Evolutionary conservation across 805 yeast genomes (phyloP), one percentile per base, ranked within the genome.

Genomic region (Metschnikowia arizonensis): DNA sequence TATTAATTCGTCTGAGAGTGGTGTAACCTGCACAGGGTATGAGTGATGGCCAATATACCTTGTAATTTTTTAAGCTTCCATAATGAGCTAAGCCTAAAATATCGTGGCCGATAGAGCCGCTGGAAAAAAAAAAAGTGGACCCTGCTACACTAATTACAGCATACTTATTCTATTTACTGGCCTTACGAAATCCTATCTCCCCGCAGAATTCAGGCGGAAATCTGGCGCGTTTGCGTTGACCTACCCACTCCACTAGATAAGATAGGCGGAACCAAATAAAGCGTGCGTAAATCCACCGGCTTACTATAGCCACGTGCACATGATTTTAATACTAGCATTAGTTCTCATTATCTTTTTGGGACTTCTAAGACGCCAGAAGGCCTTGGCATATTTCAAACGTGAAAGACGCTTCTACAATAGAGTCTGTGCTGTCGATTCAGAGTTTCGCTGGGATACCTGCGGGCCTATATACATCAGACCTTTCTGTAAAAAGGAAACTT

Each of bases 381-480:
- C 28, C 4, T n/a, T 18, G 33, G 24, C 12, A 4, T 17, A 21
- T 19, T 21, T 26, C 15, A 21, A 23, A 7, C 28, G 12, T 12
- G 21, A 15, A 8, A 15, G 3, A 12, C 19, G 21, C 9, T 39
- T 30, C 21, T 34, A 39, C 6, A 29, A 39, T n/a, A 23, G 45
- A 23, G 33, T 47, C 14, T 18, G 44, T 11, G 44, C 56, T 5
- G 47, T 54, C 19, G 46, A 34, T 3, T 15, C 28, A 1, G 46
- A 38, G 11, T 54, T 54, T 23, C 33, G 47, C 11, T 53, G 53
- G 55, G 34, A 44, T 85, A 83, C 1, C 70, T 83, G 41, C 66
- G 72, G 48, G 68, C 73, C 56, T 56, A 72, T 33, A 62, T 68
- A 29, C 60, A 50, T 63, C 10, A 59, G 73, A 19, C 73, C 74